A percentile compares a stretch with the other conserved stretches of the same genome.
phyloP scores from a whole-genome alignment of 1,284 basidiomycete species.

The Ganoderma sp. region DNA sequence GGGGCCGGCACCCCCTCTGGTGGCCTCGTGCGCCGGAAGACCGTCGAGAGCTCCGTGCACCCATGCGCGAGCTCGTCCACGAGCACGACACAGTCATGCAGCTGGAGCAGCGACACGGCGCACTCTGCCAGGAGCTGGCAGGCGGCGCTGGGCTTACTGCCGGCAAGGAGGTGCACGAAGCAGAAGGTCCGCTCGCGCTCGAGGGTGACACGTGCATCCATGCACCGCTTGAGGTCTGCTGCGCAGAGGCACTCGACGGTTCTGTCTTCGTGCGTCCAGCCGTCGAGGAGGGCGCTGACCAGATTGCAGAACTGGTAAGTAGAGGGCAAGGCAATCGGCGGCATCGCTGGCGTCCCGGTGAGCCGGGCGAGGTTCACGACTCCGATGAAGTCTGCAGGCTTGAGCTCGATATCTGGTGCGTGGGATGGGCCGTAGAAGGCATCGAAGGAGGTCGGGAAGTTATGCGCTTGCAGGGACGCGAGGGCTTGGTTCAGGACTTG shows the following conservation, averaged over 20 bases:
- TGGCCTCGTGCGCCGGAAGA: no score
- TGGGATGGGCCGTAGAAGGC: background rate
- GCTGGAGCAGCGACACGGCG: no score
- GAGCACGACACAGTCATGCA: no score
- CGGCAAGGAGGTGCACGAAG: background rate
- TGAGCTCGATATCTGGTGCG: background rate
- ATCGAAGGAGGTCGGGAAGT: background rate
- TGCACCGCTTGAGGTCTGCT: constrained; percentile 8
- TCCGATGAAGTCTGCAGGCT: background rate
- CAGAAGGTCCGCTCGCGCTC: background rate
- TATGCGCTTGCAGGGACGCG: background rate
- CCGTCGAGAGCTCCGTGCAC: no score
- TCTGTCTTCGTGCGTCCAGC: constrained; percentile 18
- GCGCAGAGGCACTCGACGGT: background rate
- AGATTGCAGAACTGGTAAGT: no score
- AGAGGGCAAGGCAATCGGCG: constrained; percentile 14
- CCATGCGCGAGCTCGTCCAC: no score
- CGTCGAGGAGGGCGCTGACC: constrained; percentile 9
- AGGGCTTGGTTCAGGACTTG: background rate
- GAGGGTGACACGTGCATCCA: constrained; percentile 7
- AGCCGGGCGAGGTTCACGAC: constrained; percentile 19
- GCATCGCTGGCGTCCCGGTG: constrained; percentile 4
- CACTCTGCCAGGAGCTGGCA: background rate
- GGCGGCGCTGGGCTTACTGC: background rate
- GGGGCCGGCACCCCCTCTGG: background rate